Conservation (phyloP, 208 protist species). For the Leishmania gerbilli region DNA sequence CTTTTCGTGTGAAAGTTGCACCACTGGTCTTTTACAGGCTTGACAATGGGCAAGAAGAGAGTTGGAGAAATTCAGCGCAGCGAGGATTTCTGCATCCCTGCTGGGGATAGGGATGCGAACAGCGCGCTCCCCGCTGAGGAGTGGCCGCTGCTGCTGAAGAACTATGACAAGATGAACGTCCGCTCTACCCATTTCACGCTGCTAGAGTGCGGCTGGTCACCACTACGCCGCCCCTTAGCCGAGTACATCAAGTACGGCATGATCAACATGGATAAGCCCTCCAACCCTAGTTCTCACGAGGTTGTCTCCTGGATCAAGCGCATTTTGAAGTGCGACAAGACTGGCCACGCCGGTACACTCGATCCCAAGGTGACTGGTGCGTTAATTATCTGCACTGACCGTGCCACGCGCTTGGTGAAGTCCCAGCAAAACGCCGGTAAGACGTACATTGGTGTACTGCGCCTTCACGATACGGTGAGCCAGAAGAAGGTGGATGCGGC, state of each 20-base stretch:
- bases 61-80: slow-evolving; percentile 74
- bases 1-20: not conserved
- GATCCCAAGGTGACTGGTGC: slow-evolving; percentile 99
- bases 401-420: slow-evolving; percentile 99
- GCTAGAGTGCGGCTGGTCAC: slow-evolving; percentile 96
- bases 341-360: slow-evolving; percentile 99
- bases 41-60: slow-evolving; percentile 75
- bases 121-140: slow-evolving; percentile 89
- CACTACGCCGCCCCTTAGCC: slow-evolving; percentile 96
- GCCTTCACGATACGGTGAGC: slow-evolving; percentile 95
- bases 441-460: slow-evolving; percentile 99
- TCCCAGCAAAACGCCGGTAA: slow-evolving; percentile 99
- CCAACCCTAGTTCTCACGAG: slow-evolving; percentile 99
- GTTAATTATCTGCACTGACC: slow-evolving; percentile 99
- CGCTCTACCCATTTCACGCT: slow-evolving; percentile 98
- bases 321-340: slow-evolving; percentile 99
- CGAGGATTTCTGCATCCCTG: slow-evolving; percentile 79
- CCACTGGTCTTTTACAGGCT: not conserved
- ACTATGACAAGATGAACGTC: slow-evolving; percentile 99
- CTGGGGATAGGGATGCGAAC: slow-evolving; percentile 53
- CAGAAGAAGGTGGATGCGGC: slow-evolving; percentile 89
- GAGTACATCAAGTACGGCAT: slow-evolving; percentile 99
- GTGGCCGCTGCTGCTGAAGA: slow-evolving; percentile 99
- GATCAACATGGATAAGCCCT: slow-evolving; percentile 99
- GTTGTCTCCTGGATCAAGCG: slow-evolving; percentile 99